phyloP scores from a whole-genome alignment of 306 rosid genomes.

The Lagenaria siceraria region DNA sequence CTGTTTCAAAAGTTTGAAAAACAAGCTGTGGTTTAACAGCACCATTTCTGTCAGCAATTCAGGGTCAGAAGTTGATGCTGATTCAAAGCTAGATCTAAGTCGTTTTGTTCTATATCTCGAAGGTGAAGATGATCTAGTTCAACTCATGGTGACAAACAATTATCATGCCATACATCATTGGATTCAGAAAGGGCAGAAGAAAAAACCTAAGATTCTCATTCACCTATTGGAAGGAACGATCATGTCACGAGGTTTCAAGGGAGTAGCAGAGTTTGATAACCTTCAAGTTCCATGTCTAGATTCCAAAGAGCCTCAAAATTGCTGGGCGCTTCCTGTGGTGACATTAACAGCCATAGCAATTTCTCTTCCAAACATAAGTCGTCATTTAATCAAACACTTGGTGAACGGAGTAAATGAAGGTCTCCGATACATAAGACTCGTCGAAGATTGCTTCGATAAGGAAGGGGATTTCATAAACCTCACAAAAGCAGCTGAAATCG shows the following conservation, averaged over 20 bases:
- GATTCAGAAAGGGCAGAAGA: slow-evolving; percentile 48
- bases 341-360: slow-evolving; percentile 58
- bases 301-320: slow-evolving; percentile 37
- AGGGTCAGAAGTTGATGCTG: slow-evolving; percentile 15
- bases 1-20: slow-evolving; percentile 21
- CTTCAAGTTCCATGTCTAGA: slow-evolving; percentile 39
- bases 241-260: slow-evolving; percentile 39
- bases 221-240: slow-evolving; percentile 42
- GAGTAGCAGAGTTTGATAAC: slow-evolving; percentile 42
- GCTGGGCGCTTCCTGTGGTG: slow-evolving; percentile 75
- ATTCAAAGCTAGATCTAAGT: slow-evolving; percentile 32
- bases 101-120: slow-evolving; percentile 68
- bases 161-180: slow-evolving; percentile 54
- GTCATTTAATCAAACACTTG: slow-evolving; percentile 23
- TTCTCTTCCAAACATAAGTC: slow-evolving; percentile 41
- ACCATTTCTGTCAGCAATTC: slow-evolving; percentile 13
- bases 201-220: slow-evolving; percentile 38
- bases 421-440: slow-evolving; percentile 25
- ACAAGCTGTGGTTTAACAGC: slow-evolving; percentile 5
- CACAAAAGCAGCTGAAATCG: slow-evolving; percentile 43
- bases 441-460: slow-evolving; percentile 40
- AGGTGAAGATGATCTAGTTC: slow-evolving; percentile 69
- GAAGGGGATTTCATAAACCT: slow-evolving; percentile 29
- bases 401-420: slow-evolving; percentile 40
- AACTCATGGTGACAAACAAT: slow-evolving; percentile 40